phyloP scores from a whole-genome alignment of 2,329 filamentous ascomycete genomes.

The Myriosclerotinia duriaeana region DNA sequence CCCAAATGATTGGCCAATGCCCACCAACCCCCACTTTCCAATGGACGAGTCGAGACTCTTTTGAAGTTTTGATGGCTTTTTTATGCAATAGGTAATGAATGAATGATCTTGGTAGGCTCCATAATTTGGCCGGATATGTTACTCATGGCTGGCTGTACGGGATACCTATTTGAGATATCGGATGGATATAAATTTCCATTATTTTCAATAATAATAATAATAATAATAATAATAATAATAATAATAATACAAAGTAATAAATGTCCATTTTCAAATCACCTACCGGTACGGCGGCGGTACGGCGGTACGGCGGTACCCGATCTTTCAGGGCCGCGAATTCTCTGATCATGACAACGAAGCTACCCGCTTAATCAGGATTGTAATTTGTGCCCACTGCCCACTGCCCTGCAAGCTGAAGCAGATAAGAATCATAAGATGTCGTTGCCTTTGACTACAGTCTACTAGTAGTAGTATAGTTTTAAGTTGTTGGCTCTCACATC shows the following conservation, averaged over 20 bases:
- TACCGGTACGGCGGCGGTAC: no score
- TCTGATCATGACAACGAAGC: no score
- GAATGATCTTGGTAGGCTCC: conserved; percentile 4
- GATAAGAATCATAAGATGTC: no score
- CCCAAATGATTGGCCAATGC: not conserved
- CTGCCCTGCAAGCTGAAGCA: no score
- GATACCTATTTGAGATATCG: conserved; percentile 7
- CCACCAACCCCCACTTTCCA: not conserved
- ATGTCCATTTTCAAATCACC: not conserved
- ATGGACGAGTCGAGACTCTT: not conserved
- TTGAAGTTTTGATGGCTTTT: not conserved
- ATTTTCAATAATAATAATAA: no score
- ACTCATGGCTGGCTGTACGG: not conserved
- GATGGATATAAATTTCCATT: not conserved
- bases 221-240: no score
- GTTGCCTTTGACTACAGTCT: no score
- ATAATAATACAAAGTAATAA: no score
- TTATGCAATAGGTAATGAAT: not conserved
- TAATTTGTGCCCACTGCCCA: no score
- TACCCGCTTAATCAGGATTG: no score
- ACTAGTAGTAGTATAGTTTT: no score
- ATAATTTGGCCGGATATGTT: conserved; percentile 9
- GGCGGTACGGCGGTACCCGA: not conserved
- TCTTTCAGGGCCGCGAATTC: not conserved
- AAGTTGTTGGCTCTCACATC: no score